Evolutionary conservation across 2,329 filamentous ascomycete species (phyloP).

Genomic region (Huntiella moniliformis): DNA sequence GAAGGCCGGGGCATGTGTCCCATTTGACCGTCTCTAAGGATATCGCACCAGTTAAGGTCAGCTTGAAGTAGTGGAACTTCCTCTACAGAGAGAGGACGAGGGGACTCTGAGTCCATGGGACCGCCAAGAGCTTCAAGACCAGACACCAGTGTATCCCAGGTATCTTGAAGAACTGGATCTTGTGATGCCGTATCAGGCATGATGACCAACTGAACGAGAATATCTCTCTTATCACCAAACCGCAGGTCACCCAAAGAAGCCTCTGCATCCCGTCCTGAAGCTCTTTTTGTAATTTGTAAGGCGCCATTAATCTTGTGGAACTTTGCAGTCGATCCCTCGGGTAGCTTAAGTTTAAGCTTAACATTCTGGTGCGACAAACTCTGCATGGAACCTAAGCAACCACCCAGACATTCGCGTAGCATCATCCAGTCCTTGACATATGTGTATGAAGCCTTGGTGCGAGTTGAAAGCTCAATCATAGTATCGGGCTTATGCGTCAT

Average conservation of each 20-base stretch:
- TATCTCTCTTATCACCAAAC: conserved; percentile 86
- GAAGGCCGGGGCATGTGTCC: conserved; percentile 79
- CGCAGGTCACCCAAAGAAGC: conserved; percentile 78
- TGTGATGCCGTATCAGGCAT: conserved; percentile 65
- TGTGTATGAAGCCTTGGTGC: conserved; percentile 91
- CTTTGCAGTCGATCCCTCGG: conserved; percentile 90
- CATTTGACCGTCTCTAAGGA: conserved; percentile 70
- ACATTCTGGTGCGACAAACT: conserved; percentile 96
- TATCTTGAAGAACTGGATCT: conserved; percentile 76
- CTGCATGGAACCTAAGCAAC: conserved; percentile 80
- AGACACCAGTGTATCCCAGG: conserved; percentile 94
- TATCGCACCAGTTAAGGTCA: conserved; percentile 82
- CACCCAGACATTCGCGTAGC: conserved; percentile 87
- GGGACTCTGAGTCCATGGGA: conserved; percentile 67
- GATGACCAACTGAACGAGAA: conserved; percentile 86
- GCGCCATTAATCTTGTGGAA: conserved; percentile 98
- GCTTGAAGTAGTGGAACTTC: conserved; percentile 91
- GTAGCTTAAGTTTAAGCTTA: conserved; percentile 81
- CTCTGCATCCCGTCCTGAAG: conserved; percentile 84
- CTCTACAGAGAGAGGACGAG: conserved; percentile 68
- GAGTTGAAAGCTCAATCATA: conserved; percentile 90
- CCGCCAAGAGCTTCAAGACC: conserved; percentile 85
- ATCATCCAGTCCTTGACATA: conserved; percentile 99
- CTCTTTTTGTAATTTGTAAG: conserved; percentile 87
- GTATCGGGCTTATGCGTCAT: conserved; percentile 97